phyloP scores from a whole-genome alignment of 2,329 filamentous ascomycete species.

The Aspergillus clavatus region DNA sequence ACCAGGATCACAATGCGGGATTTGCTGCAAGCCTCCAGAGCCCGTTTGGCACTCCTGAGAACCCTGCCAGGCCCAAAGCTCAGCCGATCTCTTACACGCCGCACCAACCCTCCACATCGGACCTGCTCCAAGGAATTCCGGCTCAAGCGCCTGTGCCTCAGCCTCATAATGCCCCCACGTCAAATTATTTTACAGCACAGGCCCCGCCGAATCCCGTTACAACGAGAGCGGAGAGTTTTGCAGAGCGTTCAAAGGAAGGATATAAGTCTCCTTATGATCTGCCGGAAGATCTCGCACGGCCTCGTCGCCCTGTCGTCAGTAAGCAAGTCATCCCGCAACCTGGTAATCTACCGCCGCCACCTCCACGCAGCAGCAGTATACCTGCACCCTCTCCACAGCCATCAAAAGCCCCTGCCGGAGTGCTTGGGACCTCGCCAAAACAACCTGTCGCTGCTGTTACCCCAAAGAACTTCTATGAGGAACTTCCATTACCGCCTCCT shows the following conservation, averaged over 20 bases:
- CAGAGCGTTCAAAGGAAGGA: slow-evolving; percentile 81
- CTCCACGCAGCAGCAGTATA: slow-evolving; percentile 61
- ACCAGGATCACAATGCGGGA: slow-evolving; percentile 21
- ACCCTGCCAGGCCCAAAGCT: slow-evolving; percentile 16
- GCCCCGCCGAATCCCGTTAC: slow-evolving; percentile 29
- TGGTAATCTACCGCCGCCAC: slow-evolving; percentile 48
- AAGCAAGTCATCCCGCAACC: slow-evolving; percentile 48
- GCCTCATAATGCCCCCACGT: slow-evolving; percentile 12
- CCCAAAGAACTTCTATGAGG: slow-evolving; percentile 66
- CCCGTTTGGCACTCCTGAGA: slow-evolving; percentile 26
- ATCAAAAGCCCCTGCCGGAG: slow-evolving; percentile 15
- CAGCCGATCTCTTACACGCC: slow-evolving; percentile 47
- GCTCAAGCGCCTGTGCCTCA: slow-evolving; percentile 17
- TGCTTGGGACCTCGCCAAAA: slow-evolving; percentile 34
- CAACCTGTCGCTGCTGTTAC: slow-evolving; percentile 18
- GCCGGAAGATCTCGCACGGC: slow-evolving; percentile 70
- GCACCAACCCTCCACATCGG: slow-evolving; percentile 47
- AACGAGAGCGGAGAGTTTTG: slow-evolving; percentile 72
- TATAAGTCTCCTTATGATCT: slow-evolving; percentile 95
- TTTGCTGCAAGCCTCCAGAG: slow-evolving; percentile 17
- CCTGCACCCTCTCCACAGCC: slow-evolving; percentile 25
- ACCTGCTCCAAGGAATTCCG: slow-evolving; percentile 39
- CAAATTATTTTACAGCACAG: slow-evolving; percentile 25
- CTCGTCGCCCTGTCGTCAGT: slow-evolving; percentile 60
- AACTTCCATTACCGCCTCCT: slow-evolving; percentile 58